phyloP scores from a whole-genome alignment of 257 asterid species.

The Nicotiana paniculata region DNA sequence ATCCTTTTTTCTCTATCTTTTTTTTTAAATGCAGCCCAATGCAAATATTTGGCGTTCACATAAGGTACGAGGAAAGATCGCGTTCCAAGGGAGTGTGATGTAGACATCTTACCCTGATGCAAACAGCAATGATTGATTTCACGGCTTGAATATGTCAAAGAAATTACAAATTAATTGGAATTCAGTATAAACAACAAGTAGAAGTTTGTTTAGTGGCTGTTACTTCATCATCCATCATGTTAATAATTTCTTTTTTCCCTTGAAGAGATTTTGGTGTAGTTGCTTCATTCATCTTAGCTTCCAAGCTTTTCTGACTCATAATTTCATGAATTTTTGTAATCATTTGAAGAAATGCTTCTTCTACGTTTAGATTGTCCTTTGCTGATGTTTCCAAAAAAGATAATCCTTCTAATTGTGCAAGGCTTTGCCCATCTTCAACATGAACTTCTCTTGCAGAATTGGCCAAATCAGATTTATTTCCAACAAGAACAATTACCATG shows the following conservation, averaged over 20 bases:
- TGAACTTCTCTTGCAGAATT: slow-evolving; percentile 40
- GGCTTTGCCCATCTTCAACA: slow-evolving; percentile 59
- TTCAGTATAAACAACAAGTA: slow-evolving; percentile 47
- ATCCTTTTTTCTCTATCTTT: no score
- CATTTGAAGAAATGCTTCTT: slow-evolving; percentile 74
- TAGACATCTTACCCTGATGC: no score
- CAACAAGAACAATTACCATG: slow-evolving; percentile 76
- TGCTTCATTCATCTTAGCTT: slow-evolving; percentile 34
- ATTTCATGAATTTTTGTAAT: slow-evolving; percentile 52
- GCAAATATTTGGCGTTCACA: no score
- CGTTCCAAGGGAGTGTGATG: no score
- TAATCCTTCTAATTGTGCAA: slow-evolving; percentile 61
- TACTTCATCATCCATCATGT: slow-evolving; percentile 60
- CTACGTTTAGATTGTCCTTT: slow-evolving; percentile 73
- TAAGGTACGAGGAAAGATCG: no score
- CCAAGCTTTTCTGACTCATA: slow-evolving; percentile 47
- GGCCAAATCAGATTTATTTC: slow-evolving; percentile 63
- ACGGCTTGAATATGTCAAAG: background rate
- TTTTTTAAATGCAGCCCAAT: no score
- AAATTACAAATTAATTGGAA: background rate
- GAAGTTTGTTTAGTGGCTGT: slow-evolving; percentile 62
- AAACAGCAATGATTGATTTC: no score
- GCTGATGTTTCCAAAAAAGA: slow-evolving; percentile 83
- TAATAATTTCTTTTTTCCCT: slow-evolving; percentile 47
- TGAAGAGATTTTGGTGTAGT: slow-evolving; percentile 19